Percentiles rank a stretch among this genome's conserved stretches.
phyloP scores from a whole-genome alignment of 2,329 filamentous ascomycete species.

The Trichoderma aggressivum region DNA sequence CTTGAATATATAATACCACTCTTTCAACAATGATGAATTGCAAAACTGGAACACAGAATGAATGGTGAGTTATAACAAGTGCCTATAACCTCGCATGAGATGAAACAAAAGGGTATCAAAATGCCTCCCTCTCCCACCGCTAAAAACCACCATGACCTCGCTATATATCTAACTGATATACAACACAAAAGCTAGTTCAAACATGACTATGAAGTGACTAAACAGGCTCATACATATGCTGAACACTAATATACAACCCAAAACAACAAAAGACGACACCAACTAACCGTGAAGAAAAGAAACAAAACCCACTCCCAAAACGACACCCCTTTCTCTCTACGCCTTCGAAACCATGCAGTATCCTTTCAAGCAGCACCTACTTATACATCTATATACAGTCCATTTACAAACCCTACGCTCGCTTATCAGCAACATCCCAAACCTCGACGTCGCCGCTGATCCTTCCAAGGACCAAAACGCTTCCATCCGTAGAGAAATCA shows the following conservation, averaged over 20 bases:
- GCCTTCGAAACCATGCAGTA: background rate
- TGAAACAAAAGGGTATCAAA: background rate
- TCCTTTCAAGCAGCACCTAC: background rate
- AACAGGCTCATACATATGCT: background rate
- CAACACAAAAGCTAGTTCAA: background rate
- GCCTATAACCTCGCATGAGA: background rate
- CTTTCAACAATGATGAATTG: background rate
- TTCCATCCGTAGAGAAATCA: slow-evolving; percentile 34
- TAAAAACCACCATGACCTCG: background rate
- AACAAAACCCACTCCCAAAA: background rate
- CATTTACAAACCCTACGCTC: background rate
- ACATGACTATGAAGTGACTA: background rate
- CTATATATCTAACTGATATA: background rate
- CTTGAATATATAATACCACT: slow-evolving; percentile 16
- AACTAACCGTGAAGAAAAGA: background rate
- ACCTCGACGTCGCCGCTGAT: slow-evolving; percentile 36
- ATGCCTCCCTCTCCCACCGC: background rate
- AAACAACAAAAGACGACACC: background rate
- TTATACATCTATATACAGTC: background rate
- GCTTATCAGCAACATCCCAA: slow-evolving; percentile 29
- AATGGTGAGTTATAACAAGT: background rate
- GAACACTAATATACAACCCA: background rate
- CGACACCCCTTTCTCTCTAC: background rate
- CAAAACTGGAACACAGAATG: background rate
- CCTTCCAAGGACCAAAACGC: slow-evolving; percentile 32